Conservation (phyloP, 2,329 filamentous ascomycete genomes). For the Thielaviopsis populi region DNA sequence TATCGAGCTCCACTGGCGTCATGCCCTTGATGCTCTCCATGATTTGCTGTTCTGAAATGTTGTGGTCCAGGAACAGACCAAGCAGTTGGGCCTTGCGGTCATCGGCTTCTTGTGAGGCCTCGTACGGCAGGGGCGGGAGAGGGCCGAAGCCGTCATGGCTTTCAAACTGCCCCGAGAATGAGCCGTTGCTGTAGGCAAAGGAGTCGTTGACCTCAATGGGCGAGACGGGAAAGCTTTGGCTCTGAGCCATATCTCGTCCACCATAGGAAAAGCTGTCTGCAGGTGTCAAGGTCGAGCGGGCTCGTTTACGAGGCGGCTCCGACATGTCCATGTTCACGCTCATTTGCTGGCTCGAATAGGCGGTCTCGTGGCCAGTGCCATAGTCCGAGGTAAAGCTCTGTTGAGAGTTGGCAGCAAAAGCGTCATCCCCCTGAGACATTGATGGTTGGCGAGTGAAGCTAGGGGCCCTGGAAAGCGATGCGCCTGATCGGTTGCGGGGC, state of each 20-base stretch:
- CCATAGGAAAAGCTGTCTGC: conserved; percentile 41
- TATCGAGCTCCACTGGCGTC: conserved; percentile 68
- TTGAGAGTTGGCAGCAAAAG: conserved; percentile 61
- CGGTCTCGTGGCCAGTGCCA: conserved; percentile 29
- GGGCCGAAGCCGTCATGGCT: conserved; percentile 38
- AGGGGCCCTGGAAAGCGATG: conserved; percentile 29
- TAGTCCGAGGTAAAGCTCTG: conserved; percentile 70
- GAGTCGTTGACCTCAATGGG: conserved; percentile 71
- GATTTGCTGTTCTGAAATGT: conserved; percentile 52
- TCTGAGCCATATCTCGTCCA: conserved; percentile 29
- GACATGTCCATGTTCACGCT: conserved; percentile 37
- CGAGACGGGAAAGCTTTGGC: conserved; percentile 47
- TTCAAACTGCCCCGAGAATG: conserved; percentile 16
- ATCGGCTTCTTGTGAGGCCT: conserved; percentile 50
- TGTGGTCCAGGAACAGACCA: conserved; percentile 65
- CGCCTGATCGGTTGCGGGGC: conserved; percentile 37
- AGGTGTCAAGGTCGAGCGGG: conserved; percentile 39
- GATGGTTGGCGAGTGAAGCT: conserved; percentile 59
- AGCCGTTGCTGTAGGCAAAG: conserved; percentile 48
- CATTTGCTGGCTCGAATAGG: conserved; percentile 20
- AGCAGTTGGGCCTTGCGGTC: conserved; percentile 70
- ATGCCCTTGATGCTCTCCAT: conserved; percentile 66
- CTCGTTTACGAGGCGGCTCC: conserved; percentile 73
- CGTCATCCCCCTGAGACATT: conserved; percentile 49
- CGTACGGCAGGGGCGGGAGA: conserved; percentile 48